A percentile compares a stretch with the other conserved stretches of the same genome.
Evolutionary conservation across 495 filamentous ascomycete genomes (phyloP).

Genomic region (Xylaria bambusicola): DNA sequence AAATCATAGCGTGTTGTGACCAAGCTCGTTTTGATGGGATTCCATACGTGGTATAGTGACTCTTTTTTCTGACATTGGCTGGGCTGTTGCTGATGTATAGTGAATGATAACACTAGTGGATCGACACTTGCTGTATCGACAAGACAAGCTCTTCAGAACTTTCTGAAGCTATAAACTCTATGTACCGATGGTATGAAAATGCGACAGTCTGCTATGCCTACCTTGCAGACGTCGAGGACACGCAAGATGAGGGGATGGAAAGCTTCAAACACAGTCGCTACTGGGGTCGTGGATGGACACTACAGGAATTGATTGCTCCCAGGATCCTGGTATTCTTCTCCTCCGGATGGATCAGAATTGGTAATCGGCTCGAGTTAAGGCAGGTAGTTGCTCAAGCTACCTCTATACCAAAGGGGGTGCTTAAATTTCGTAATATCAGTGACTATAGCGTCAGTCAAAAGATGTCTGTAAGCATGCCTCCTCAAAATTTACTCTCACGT

Average conservation of each 20-base stretch:
- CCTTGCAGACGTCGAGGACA: constrained; percentile 35
- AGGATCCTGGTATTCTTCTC: not conserved
- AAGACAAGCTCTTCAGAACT: constrained; percentile 20
- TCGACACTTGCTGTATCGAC: constrained; percentile 47
- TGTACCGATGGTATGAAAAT: constrained; percentile 43
- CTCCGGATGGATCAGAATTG: not conserved
- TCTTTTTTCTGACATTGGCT: not conserved
- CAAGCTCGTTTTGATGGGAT: not conserved
- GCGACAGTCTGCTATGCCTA: constrained; percentile 41
- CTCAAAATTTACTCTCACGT: not conserved
- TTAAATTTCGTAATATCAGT: not conserved
- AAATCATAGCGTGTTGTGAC: constrained; percentile 21
- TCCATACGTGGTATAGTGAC: not conserved
- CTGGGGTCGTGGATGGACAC: constrained; percentile 37
- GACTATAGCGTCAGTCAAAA: constrained; percentile 1
- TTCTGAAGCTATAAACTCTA: constrained; percentile 32
- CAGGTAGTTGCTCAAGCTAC: not conserved
- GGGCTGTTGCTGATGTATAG: not conserved
- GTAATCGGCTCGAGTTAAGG: not conserved
- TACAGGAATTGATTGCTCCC: constrained; percentile 44
- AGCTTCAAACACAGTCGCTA: constrained; percentile 32
- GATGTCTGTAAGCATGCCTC: not conserved
- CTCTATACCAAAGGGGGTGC: not conserved
- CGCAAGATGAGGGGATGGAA: not conserved
- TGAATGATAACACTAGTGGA: constrained; percentile 34